Evolutionary conservation across 345 rosid species (phyloP).

Genomic region (Gossypium turneri): DNA sequence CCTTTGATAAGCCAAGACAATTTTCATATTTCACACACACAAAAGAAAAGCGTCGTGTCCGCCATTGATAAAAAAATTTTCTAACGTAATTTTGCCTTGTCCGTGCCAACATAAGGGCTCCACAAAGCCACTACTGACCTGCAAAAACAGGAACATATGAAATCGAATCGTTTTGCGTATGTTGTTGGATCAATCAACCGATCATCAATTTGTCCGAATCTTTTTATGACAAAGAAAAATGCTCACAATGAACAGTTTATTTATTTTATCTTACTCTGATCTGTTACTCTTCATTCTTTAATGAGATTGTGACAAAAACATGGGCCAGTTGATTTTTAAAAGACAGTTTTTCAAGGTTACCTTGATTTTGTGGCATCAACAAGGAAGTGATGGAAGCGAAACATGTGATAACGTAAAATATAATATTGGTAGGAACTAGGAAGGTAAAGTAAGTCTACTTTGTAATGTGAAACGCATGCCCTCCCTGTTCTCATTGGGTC

Average conservation of each 20-base stretch:
- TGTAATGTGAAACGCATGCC: background rate
- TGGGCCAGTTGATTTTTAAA: background rate
- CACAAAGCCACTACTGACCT: background rate
- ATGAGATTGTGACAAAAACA: background rate
- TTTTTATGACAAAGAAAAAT: constrained; percentile 4
- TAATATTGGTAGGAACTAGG: background rate
- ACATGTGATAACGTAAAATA: background rate
- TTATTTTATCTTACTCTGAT: background rate
- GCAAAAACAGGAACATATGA: background rate
- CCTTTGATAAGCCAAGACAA: background rate
- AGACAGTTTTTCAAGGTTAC: background rate
- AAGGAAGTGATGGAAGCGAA: background rate
- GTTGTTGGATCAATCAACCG: background rate
- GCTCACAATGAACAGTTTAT: background rate
- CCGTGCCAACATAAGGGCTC: constrained; percentile 11
- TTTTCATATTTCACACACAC: background rate
- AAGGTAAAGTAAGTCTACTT: background rate
- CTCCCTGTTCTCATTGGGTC: too few relatives aligned
- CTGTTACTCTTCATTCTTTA: background rate
- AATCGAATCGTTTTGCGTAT: background rate
- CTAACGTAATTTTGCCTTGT: background rate
- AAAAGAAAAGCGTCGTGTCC: background rate
- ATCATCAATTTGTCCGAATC: background rate
- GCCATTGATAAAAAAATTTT: background rate
- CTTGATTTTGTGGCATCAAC: background rate